These are phyloP conservation scores for Rhynchosporium graminicola DNA, from an alignment of 2,329 filamentous ascomycete genomes.

Conservation along the genomic window DNA sequence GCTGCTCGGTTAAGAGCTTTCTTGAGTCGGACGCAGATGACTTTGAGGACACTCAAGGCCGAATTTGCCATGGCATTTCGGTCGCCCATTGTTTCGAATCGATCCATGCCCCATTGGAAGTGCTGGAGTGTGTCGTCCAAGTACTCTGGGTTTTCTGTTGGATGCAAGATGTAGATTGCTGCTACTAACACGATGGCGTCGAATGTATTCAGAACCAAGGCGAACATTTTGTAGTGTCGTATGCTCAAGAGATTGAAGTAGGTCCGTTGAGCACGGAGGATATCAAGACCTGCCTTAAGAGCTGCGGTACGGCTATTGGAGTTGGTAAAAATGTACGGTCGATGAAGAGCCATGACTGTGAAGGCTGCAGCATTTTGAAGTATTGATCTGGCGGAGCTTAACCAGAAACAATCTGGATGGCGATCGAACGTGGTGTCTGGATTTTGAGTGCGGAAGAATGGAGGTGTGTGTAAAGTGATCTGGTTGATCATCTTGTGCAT, in stretches of 20 bases:
- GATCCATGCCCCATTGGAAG: conserved; percentile 59
- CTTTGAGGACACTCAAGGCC: conserved; percentile 56
- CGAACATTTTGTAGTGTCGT: conserved; percentile 55
- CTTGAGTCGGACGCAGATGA: conserved; percentile 55
- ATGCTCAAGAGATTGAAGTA: conserved; percentile 49
- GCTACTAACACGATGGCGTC: conserved; percentile 63
- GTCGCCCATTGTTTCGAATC: conserved; percentile 57
- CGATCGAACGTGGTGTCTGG: conserved; percentile 59
- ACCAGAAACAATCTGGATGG: conserved; percentile 55
- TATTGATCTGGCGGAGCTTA: conserved; percentile 50
- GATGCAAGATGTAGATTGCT: conserved; percentile 62
- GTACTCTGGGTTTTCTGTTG: conserved; percentile 53
- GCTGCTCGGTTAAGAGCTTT: conserved; percentile 42
- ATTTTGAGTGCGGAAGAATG: conserved; percentile 55
- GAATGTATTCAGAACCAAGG: conserved; percentile 63
- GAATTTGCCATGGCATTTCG: conserved; percentile 56
- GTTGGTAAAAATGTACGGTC: conserved; percentile 62
- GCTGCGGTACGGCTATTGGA: conserved; percentile 55
- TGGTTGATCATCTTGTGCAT: conserved; percentile 54
- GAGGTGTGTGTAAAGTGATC: conserved; percentile 51
- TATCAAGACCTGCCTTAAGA: conserved; percentile 55
- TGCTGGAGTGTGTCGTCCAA: conserved; percentile 53
- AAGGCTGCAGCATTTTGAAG: conserved; percentile 52
- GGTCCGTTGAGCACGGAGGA: conserved; percentile 58
- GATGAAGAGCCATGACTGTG: conserved; percentile 59